Evolutionary conservation across 2,329 filamentous ascomycete species (phyloP), one percentile per base, ranked within the genome.

Genomic region (Pezicula radicicola): DNA sequence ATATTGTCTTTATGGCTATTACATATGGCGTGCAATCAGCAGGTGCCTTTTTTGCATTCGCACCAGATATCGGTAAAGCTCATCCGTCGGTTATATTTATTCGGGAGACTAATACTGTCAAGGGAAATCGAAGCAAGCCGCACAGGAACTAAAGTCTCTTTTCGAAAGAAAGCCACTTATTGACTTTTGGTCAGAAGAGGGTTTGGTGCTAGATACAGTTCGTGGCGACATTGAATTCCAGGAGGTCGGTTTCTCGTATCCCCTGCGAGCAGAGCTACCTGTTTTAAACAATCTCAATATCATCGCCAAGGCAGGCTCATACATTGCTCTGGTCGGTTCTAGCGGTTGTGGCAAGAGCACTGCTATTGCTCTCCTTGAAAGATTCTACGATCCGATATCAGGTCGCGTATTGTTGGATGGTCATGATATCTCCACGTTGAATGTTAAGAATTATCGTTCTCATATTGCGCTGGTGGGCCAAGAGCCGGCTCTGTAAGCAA

Each of bases 331-430:
- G 18, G 80, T 84, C 0, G 80, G 80, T 4, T 72, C 79, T 1
- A 81, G 76, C 0, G 80, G 81, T 5, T 81, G 78, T 50, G 81
- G 81, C 2, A 87, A 87, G 62, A 81, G 77, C 1, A 86, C 83
- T 1, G 79, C 82, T 50, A 74, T 87, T 21, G 90, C 89, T 4
- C 77, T 97, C 3, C 75, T 97, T 39, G 92, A 97, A 68, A 87
- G 92, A 33, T 97, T 97, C 73, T 97, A 97, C 66, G 91, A 97
- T 62, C 88, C 91, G 0, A 77, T 15, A 12, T 46, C 25, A 21
- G 55, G 55, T 27, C 46, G 21, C 3, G 48, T 51, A 12, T 43
- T 25, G 13, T n/a, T 60, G 19, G 49, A 46, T n/a, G 45, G 42
- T 5, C 37, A 52, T 8, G 76, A 85, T 57, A 81, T 90, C 40